These are phyloP conservation scores for Microstegium vimineum DNA, from an alignment of 176 grass and related monocot genomes.

Conservation along the genomic window DNA sequence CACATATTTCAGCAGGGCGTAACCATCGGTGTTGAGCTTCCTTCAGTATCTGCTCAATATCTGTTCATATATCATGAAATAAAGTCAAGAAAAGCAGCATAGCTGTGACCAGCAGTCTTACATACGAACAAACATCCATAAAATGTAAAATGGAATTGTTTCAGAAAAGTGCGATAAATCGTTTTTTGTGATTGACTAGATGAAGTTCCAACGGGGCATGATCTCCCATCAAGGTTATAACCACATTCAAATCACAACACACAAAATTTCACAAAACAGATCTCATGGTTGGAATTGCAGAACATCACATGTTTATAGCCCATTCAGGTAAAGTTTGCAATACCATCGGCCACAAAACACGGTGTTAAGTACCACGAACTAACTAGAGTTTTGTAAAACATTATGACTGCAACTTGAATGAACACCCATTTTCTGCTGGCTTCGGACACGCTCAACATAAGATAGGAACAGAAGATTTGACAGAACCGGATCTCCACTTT, in stretches of 20 bases:
- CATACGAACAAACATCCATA: background rate
- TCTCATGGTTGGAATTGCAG: background rate
- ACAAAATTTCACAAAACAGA: background rate
- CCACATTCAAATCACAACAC: background rate
- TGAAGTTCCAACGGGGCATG: background rate
- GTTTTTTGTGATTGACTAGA: background rate
- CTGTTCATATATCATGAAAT: conserved; percentile 39
- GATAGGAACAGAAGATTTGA: background rate
- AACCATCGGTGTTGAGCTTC: conserved; percentile 83
- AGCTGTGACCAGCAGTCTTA: background rate
- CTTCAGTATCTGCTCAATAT: conserved; percentile 80
- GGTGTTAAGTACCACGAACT: background rate
- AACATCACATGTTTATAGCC: background rate
- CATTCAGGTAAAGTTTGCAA: background rate
- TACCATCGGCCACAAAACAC: background rate
- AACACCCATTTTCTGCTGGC: background rate
- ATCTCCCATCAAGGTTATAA: background rate
- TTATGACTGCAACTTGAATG: background rate
- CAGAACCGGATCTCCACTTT: background rate
- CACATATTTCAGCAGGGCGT: conserved; percentile 86
- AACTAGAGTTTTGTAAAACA: background rate
- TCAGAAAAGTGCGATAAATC: background rate
- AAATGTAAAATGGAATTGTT: background rate
- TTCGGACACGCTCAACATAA: background rate
- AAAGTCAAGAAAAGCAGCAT: background rate